Base-by-base conservation (phyloP, 2,329 filamentous ascomycete species). In the Ceratocystis ficicola region DNA sequence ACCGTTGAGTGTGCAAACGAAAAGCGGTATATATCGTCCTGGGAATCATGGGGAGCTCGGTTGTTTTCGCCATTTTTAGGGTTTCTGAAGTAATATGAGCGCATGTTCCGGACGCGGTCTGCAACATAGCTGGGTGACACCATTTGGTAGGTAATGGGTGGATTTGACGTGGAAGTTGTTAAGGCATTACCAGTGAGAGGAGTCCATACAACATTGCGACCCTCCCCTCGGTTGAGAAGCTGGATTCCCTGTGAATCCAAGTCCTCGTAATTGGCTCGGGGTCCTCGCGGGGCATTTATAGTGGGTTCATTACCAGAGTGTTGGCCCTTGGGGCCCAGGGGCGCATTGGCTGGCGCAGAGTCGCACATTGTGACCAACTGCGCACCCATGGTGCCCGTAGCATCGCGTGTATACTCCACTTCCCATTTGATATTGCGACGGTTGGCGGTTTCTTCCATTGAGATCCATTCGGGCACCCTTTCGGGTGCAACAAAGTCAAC, bases 401-500 rank as follows among this genome's bases (percentile, higher is more conserved):
- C 77, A 2, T 80, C 80, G 30, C 78, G 75, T 28, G 84, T 79
- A 72, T 95, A 95, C 5, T 80, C 75, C 5, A 95, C 83, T 74
- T 93, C 89, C 85, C 87, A 95, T 20, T 66, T 71, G 61, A 76
- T 74, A 64, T 77, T 74, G n/a, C 46, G 46, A n/a, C 46, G 46
- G 46, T 22, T 22, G 60, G 80, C 74, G 2, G 78, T 74, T 70
- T 85, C 77, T 74, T 95, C 90, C 50, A 76, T 80, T 6, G 83
- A 80, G 67, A 95, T 86, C 90, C 91, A 97, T 28, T 82, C 81
- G 15, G 77, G 74, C 3, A 95, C 81, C 69, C 85, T 83, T 30
- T 90, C 85, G 20, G 87, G 82, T 0, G 93, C 93, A 22, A 97
- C 81, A 73, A 94, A 97, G 73, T 99, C 94, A 2, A 90, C 89